Base-by-base conservation (phyloP, 2,329 filamentous ascomycete species). In the Fusarium floridanum region DNA sequence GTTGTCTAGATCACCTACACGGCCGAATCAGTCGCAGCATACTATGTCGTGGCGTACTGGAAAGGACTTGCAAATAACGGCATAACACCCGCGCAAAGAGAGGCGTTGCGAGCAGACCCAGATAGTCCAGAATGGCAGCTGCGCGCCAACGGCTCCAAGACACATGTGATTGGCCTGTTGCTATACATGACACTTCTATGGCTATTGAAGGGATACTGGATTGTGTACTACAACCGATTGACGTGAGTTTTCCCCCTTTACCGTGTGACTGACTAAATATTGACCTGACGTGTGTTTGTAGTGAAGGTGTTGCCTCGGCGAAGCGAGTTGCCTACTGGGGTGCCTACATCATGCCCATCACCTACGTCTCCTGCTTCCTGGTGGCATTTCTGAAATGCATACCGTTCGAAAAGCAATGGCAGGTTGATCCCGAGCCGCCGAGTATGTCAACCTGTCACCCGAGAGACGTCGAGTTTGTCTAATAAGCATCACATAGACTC, bases 311-410 rank as follows among this genome's bases (percentile, higher is more conserved):
- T 10, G 11, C 8, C 56, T 66, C 64, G 4, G 64, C 64, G 9
- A 66, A 53, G 57, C 64, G 64, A n/a, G 56, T 53, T 10, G 64
- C 64, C 12, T 55, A 61, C 64, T 66, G 64, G 64, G 64, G 64
- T 8, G 64, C 32, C 2, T 66, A n/a, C 11, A 61, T 66, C 34
- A 61, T 66, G 37, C 64, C 64, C 17, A 41, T 68, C 39, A 68
- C 66, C 6, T 68, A 68, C 20, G 50, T 65, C n/a, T 68, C 66
- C 27, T 68, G 66, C 16, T 45, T 68, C 1, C 57, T 68, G 24
- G 66, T 68, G 4, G 66, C 66, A 2, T 64, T 68, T 10, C 66
- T 68, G 16, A 68, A 68, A 53, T 68, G 66, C 36, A 68, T 68
- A 12, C 66, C 66, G 2, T 68, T 68, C n/a, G 66, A 68, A 11